Conservation (phyloP, 176 grass and related monocot genomes). For the Thinopyrum elongatum region DNA sequence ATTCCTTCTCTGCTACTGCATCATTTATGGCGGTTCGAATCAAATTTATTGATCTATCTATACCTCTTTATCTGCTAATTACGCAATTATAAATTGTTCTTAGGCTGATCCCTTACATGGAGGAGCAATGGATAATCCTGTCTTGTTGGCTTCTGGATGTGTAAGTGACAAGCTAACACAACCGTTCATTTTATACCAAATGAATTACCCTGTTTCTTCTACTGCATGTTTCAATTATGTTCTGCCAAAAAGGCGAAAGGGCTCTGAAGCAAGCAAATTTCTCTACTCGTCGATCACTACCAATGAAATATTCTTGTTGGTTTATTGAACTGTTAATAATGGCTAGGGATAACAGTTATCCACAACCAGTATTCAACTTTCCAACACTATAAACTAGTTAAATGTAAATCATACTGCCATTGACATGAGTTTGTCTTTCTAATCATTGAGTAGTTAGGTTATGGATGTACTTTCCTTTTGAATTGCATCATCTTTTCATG, state of each 20-base stretch:
- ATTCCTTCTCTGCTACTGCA: too few species aligned
- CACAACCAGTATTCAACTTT: background rate
- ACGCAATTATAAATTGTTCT: too few species aligned
- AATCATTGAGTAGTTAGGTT: background rate
- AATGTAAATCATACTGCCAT: background rate
- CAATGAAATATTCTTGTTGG: too few species aligned
- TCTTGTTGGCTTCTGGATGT: constrained; percentile 33
- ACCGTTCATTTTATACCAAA: background rate
- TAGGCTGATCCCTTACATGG: background rate
- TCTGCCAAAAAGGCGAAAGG: background rate
- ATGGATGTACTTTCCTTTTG: background rate
- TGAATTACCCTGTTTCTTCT: background rate
- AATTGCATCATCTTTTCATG: background rate
- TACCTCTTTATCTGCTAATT: too few species aligned
- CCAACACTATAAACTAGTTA: background rate
- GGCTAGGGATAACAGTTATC: background rate
- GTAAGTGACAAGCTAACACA: constrained; percentile 10
- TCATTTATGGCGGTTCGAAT: too few species aligned
- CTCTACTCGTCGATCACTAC: background rate
- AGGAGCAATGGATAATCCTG: constrained; percentile 15
- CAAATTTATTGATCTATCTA: too few species aligned
- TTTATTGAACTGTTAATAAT: too few species aligned
- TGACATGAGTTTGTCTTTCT: background rate
- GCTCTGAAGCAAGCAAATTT: background rate
- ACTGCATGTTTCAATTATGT: background rate